Percentiles rank a stretch among this genome's conserved stretches.
Conservation (phyloP, 495 filamentous ascomycete genomes). For the Neurospora tetraspora region DNA sequence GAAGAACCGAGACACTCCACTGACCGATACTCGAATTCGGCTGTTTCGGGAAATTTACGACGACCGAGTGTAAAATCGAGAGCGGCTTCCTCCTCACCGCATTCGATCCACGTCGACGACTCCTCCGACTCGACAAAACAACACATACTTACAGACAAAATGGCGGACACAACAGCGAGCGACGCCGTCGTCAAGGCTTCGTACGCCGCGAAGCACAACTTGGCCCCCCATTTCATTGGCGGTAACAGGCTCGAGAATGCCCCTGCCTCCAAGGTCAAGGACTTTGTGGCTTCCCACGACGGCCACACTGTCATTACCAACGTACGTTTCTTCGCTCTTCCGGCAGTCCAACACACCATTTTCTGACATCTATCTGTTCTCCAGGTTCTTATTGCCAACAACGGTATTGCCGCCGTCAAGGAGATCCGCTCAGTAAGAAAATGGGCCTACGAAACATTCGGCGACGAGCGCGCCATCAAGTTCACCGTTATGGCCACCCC, state of each 20-base stretch:
- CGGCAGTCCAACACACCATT: no score
- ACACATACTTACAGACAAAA: slow-evolving; percentile 15
- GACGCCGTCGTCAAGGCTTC: slow-evolving; percentile 37
- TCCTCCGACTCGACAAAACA: neutral
- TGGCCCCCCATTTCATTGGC: slow-evolving; percentile 91
- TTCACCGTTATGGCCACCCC: slow-evolving; percentile 99
- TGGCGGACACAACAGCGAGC: slow-evolving; percentile 39
- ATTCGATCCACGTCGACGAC: neutral
- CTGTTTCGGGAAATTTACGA: neutral
- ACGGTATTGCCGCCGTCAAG: slow-evolving; percentile 98
- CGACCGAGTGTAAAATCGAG: neutral
- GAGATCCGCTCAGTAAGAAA: slow-evolving; percentile 97
- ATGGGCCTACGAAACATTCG: slow-evolving; percentile 99
- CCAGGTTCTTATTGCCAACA: slow-evolving; percentile 98
- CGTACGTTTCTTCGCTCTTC: slow-evolving; percentile 42
- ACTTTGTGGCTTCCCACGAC: slow-evolving; percentile 81
- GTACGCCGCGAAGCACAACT: slow-evolving; percentile 64
- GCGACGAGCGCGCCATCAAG: slow-evolving; percentile 95
- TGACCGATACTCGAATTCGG: neutral
- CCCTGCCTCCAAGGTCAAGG: slow-evolving; percentile 71
- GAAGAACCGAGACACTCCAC: neutral
- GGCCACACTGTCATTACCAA: slow-evolving; percentile 97
- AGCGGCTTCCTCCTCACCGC: slow-evolving; percentile 2
- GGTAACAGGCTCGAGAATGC: slow-evolving; percentile 79
- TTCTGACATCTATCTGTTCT: neutral